Percentiles rank a stretch among this genome's conserved stretches.
Evolutionary conservation across 176 grass and related monocot genomes (phyloP).

Genomic region (Triticum timopheevii): DNA sequence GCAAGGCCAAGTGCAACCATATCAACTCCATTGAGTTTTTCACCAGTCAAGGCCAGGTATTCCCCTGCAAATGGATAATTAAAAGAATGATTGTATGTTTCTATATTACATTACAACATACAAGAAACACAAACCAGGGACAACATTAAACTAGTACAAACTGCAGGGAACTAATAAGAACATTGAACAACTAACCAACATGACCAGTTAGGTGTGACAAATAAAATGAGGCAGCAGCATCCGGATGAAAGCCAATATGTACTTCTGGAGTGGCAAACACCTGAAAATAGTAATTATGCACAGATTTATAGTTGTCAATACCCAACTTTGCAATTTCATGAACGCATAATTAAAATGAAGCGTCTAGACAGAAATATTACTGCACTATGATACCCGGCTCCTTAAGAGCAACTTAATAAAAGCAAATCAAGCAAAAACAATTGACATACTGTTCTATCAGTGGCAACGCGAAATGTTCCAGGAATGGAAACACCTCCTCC

Average conservation of each 20-base stretch:
- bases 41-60: slow-evolving; percentile 88
- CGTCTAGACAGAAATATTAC: slow-evolving; percentile 7
- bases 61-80: slow-evolving; percentile 55
- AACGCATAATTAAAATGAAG: not conserved
- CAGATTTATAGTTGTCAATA: not conserved
- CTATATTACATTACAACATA: not conserved
- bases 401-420: slow-evolving; percentile 5
- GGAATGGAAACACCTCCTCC: slow-evolving; percentile 94
- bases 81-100: not conserved
- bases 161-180: not conserved
- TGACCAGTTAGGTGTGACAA: slow-evolving; percentile 91
- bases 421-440: not conserved
- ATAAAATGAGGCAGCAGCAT: slow-evolving; percentile 96
- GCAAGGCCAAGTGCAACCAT: slow-evolving; percentile 97
- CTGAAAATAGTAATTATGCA: slow-evolving; percentile 31
- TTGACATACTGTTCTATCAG: slow-evolving; percentile 73
- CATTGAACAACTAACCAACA: slow-evolving; percentile 64
- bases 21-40: slow-evolving; percentile 80
- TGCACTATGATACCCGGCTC: not conserved
- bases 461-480: slow-evolving; percentile 93
- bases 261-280: slow-evolving; percentile 94
- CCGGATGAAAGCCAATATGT: slow-evolving; percentile 96
- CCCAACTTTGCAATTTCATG: not conserved
- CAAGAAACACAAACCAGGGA: not conserved
- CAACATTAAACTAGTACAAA: slow-evolving; percentile 3